These are phyloP conservation scores for Penicillium sp. DNA, from an alignment of 2,329 filamentous ascomycete species.

Conservation along the genomic window DNA sequence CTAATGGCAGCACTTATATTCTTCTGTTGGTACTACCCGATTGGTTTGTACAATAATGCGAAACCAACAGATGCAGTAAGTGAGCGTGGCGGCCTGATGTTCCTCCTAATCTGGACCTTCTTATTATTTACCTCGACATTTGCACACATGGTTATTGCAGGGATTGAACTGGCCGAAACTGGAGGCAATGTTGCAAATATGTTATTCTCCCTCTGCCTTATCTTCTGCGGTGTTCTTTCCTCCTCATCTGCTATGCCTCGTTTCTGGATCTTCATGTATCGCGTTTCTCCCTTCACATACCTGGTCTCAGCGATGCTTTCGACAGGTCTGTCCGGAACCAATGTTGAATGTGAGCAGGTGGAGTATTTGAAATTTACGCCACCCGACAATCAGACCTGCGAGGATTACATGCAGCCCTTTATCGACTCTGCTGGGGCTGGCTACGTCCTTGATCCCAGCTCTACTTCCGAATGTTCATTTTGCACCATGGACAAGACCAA, in stretches of 20 bases:
- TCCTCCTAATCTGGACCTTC: slow-evolving; percentile 68
- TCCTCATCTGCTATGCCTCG: slow-evolving; percentile 62
- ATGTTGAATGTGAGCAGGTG: slow-evolving; percentile 32
- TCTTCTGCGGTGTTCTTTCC: slow-evolving; percentile 62
- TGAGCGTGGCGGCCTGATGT: slow-evolving; percentile 66
- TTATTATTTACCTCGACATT: slow-evolving; percentile 74
- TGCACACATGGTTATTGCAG: slow-evolving; percentile 73
- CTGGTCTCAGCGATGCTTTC: slow-evolving; percentile 51
- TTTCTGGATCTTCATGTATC: slow-evolving; percentile 82
- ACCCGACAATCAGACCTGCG: slow-evolving; percentile 66
- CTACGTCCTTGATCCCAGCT: slow-evolving; percentile 48
- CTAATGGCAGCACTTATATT: slow-evolving; percentile 68
- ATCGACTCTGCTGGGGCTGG: slow-evolving; percentile 41
- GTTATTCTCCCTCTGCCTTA: slow-evolving; percentile 62
- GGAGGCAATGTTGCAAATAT: slow-evolving; percentile 67
- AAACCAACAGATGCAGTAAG: slow-evolving; percentile 42
- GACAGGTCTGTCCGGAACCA: slow-evolving; percentile 38
- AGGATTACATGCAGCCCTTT: slow-evolving; percentile 51
- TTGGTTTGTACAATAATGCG: slow-evolving; percentile 52
- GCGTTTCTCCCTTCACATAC: slow-evolving; percentile 69
- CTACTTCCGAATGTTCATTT: slow-evolving; percentile 54
- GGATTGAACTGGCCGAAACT: slow-evolving; percentile 69
- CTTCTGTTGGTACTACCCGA: slow-evolving; percentile 70
- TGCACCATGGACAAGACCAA: slow-evolving; percentile 53
- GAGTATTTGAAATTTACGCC: slow-evolving; percentile 44